Percentiles rank a stretch among this genome's conserved stretches.
Conservation (phyloP, 2,329 filamentous ascomycete genomes). For the Cytospora piceae region DNA sequence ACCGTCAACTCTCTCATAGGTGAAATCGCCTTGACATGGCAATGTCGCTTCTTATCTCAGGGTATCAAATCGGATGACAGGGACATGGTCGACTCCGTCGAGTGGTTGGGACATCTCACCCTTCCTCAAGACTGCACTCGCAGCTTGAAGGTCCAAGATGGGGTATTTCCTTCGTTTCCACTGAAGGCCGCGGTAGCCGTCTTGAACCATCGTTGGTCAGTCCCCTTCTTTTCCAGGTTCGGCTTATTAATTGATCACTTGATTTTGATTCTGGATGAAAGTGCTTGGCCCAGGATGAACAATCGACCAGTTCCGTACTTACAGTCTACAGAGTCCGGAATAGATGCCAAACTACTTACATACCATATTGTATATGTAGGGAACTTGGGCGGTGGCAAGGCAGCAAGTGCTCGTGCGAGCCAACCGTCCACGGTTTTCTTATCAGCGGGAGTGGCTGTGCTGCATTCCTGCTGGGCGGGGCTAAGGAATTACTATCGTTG, state of each 20-base stretch:
- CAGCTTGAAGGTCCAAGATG: conserved; percentile 3
- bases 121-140: conserved; percentile 9
- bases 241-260: too few species aligned
- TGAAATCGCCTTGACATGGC: conserved; percentile 40
- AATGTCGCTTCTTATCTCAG: conserved; percentile 7
- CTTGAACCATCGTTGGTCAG: conserved; percentile 5
- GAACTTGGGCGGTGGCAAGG: not conserved
- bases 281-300: too few species aligned
- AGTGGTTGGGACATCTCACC: not conserved
- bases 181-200: conserved; percentile 8
- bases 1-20: conserved; percentile 40
- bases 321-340: not conserved
- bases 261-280: too few species aligned
- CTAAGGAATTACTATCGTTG: not conserved
- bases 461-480: conserved; percentile 1
- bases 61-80: not conserved
- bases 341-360: not conserved
- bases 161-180: conserved; percentile 16
- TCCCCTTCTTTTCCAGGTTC: too few species aligned
- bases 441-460: conserved; percentile 12
- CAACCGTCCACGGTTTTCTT: not conserved
- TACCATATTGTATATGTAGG: too few species aligned
- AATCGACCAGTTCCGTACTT: too few species aligned
- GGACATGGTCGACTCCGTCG: not conserved
- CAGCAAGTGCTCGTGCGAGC: not conserved